Evolutionary conservation across 768 basidiomycete genomes (phyloP).

Genomic region (Amanita muscaria): DNA sequence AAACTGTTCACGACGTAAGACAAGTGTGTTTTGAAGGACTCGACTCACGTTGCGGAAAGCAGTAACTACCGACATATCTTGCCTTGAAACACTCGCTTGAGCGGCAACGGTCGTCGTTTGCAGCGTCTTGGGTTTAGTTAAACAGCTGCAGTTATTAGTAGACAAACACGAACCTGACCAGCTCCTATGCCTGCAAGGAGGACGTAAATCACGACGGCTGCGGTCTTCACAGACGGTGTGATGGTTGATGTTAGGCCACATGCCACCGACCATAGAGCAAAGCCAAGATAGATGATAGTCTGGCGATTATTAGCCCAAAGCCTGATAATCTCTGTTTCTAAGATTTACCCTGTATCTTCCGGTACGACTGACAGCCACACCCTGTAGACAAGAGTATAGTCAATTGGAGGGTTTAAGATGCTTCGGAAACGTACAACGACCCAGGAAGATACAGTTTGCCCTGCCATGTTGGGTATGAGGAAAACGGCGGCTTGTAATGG

Average conservation of each 20-base stretch:
- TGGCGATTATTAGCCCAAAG: constrained; percentile 13
- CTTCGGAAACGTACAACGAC: constrained; percentile 30
- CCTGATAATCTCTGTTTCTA: too few species aligned
- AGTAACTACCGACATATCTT: neutral
- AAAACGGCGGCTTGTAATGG: constrained; percentile 53
- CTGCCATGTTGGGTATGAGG: constrained; percentile 59
- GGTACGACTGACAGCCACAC: constrained; percentile 54
- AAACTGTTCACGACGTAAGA: neutral
- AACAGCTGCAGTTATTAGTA: neutral
- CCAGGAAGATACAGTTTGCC: constrained; percentile 53
- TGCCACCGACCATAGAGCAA: constrained; percentile 59
- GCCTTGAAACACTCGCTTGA: neutral
- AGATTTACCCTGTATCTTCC: constrained; percentile 46
- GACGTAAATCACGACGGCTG: constrained; percentile 50
- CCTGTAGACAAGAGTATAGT: constrained; percentile 24
- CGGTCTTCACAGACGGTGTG: constrained; percentile 35
- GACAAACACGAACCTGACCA: constrained; percentile 43
- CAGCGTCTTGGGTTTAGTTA: neutral
- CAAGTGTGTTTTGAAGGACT: neutral
- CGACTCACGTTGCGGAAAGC: neutral
- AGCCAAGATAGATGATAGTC: constrained; percentile 56
- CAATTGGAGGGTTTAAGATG: neutral
- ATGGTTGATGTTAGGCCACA: constrained; percentile 66
- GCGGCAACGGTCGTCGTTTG: constrained; percentile 2
- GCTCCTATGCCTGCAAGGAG: constrained; percentile 51